Evolutionary conservation across 2,329 filamentous ascomycete genomes (phyloP), one percentile per base, ranked within the genome.

Genomic region (Septoria linicola): DNA sequence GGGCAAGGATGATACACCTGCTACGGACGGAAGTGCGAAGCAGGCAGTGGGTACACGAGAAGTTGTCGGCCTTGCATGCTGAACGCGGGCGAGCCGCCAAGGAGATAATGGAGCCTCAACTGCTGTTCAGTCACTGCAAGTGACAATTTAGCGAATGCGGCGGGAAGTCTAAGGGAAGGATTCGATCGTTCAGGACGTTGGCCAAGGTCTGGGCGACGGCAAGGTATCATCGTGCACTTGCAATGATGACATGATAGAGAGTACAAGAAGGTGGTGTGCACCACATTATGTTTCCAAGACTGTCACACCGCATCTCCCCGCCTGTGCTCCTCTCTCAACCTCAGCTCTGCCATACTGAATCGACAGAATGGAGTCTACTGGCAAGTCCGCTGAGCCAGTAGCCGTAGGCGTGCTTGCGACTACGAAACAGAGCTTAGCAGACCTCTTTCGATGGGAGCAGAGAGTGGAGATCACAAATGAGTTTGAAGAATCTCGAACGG

Each of bases 361-460:
- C 11, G 21, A 16, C 53, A 57, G 35, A 4, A 64, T 63, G 61
- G 55, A 64, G 50, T 60, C 64, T 10, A 63, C 61, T 20, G 58
- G 59, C 23, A 58, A 72, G 60, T 74, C 81, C 8, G 85, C 85
- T 47, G 85, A 88, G 57, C 82, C 84, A 16, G 68, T 88, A 52
- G 83, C 83, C 27, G 82, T 80, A 68, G 87, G 86, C 35, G 77
- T 81, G 42, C 55, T 82, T 32, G 75, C 84, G 21, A 84, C 83
- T 1, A 82, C 83, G 8, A 84, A 80, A 63, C 85, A 88, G 66
- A 75, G 80, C 30, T 75, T 79, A 60, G 67, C 69, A 8, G 85
- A 88, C 61, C 78, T 88, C 53, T 87, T 88, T 73, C 77, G 76
- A 61, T 90, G 85, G 85, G 84, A 86, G 68, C 84, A 89, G 71